Percentiles rank a stretch among this genome's conserved stretches.
phyloP scores from a whole-genome alignment of 257 asterid species.

The Eustoma russellianum region DNA sequence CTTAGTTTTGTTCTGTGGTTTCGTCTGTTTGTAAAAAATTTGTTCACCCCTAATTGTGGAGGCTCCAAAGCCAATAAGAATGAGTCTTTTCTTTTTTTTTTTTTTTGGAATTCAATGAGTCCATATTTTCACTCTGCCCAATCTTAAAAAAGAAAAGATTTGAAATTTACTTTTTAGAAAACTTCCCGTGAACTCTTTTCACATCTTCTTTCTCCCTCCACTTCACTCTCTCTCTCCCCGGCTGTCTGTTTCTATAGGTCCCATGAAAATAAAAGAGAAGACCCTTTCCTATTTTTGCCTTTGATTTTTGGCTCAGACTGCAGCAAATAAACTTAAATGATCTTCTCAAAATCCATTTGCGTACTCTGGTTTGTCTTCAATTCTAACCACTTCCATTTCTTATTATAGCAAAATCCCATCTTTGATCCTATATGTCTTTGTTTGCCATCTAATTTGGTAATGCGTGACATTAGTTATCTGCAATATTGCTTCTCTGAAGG shows the following conservation, averaged over 20 bases:
- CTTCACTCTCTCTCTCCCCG: constrained; percentile 23
- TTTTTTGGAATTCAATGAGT: too few relatives aligned
- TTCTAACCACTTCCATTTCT: background rate
- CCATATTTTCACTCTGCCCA: background rate
- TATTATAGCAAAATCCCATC: background rate
- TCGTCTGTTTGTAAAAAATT: too few relatives aligned
- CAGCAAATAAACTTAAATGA: constrained; percentile 2
- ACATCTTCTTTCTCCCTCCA: constrained; percentile 53
- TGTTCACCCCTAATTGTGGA: too few relatives aligned
- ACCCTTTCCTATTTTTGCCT: constrained; percentile 2
- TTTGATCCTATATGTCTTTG: background rate
- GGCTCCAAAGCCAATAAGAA: too few relatives aligned
- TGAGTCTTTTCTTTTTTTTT: too few relatives aligned
- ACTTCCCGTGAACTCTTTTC: constrained; percentile 53
- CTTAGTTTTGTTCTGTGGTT: too few relatives aligned
- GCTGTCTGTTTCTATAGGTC: constrained; percentile 4
- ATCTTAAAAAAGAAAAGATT: constrained; percentile 1
- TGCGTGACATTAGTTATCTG: background rate
- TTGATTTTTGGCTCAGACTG: background rate
- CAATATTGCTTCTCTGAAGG: background rate
- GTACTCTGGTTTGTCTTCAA: background rate
- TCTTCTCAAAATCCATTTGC: background rate
- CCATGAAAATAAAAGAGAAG: background rate
- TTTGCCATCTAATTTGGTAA: background rate
- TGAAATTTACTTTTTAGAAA: constrained; percentile 27